phyloP scores from a whole-genome alignment of 2,329 filamentous ascomycete species.

The Alternaria triticimaculans region DNA sequence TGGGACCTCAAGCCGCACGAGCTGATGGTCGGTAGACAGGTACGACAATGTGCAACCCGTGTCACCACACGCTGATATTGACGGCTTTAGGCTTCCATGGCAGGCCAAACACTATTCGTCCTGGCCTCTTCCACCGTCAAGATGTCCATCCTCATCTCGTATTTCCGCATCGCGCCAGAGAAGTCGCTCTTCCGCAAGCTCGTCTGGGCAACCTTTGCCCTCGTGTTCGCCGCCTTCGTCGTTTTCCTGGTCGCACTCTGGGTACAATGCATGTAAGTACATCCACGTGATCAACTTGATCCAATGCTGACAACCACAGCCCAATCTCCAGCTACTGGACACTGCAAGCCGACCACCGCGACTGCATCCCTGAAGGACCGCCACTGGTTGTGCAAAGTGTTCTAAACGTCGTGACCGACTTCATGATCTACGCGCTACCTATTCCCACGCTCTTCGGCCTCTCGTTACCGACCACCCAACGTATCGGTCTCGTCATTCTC shows the following conservation, averaged over 20 bases:
- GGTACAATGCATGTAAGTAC: conserved; percentile 47
- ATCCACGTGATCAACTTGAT: background rate
- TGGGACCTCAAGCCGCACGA: conserved; percentile 42
- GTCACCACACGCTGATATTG: conserved; percentile 25
- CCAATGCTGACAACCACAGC: conserved; percentile 40
- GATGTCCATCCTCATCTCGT: conserved; percentile 49
- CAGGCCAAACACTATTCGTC: conserved; percentile 48
- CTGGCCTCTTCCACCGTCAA: conserved; percentile 49
- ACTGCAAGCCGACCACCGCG: conserved; percentile 43
- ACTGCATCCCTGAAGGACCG: conserved; percentile 55
- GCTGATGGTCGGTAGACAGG: conserved; percentile 45
- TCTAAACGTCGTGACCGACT: conserved; percentile 55
- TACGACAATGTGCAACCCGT: conserved; percentile 26
- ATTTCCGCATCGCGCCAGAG: conserved; percentile 49
- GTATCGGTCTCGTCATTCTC: conserved; percentile 53
- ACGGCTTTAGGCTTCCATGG: conserved; percentile 46
- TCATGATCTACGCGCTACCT: conserved; percentile 55
- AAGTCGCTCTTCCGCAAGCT: conserved; percentile 49
- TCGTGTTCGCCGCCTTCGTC: conserved; percentile 45
- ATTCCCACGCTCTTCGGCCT: conserved; percentile 56
- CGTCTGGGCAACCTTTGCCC: conserved; percentile 44
- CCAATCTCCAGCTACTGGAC: conserved; percentile 56
- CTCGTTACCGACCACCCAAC: conserved; percentile 52
- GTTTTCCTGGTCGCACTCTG: conserved; percentile 48
- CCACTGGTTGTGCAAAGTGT: conserved; percentile 52